A percentile compares a stretch with the other conserved stretches of the same genome.
Evolutionary conservation across 805 yeast species (phyloP).

Genomic region (Starmerella potacharoeniae): DNA sequence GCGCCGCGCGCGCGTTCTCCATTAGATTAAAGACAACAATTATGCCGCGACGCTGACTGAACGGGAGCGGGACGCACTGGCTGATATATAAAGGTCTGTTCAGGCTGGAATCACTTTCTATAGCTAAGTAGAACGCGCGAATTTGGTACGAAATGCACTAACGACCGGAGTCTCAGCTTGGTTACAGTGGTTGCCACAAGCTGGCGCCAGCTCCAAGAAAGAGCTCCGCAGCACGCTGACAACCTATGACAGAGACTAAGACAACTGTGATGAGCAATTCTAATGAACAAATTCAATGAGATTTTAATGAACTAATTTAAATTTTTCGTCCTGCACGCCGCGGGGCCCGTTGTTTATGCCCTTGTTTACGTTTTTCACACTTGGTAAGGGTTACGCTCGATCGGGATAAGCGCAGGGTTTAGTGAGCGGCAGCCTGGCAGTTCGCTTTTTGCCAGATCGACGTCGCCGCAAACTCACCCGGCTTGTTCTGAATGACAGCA

Average conservation of each 20-base stretch:
- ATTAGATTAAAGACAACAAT: not conserved
- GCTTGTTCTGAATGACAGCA: not conserved
- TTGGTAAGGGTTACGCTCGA: conserved; percentile 1
- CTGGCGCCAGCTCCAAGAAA: no score
- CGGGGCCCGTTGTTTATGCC: not conserved
- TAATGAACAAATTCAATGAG: no score
- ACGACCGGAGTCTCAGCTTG: no score
- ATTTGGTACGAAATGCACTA: no score
- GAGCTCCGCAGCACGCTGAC: no score
- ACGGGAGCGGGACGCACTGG: not conserved
- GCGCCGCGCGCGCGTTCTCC: not conserved
- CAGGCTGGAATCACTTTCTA: not conserved
- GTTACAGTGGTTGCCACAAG: no score
- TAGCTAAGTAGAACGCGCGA: no score
- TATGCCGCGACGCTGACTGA: not conserved
- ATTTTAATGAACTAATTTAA: no score
- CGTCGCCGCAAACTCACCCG: no score
- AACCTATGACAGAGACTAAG: no score
- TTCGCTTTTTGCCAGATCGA: no score
- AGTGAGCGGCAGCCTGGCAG: not conserved
- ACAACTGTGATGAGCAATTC: no score
- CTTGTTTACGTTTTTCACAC: not conserved
- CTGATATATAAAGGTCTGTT: not conserved
- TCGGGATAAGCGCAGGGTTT: conserved; percentile 1
- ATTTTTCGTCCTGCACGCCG: not conserved